Base-by-base conservation (phyloP, 2,329 filamentous ascomycete genomes). In the Fusarium anguioides region DNA sequence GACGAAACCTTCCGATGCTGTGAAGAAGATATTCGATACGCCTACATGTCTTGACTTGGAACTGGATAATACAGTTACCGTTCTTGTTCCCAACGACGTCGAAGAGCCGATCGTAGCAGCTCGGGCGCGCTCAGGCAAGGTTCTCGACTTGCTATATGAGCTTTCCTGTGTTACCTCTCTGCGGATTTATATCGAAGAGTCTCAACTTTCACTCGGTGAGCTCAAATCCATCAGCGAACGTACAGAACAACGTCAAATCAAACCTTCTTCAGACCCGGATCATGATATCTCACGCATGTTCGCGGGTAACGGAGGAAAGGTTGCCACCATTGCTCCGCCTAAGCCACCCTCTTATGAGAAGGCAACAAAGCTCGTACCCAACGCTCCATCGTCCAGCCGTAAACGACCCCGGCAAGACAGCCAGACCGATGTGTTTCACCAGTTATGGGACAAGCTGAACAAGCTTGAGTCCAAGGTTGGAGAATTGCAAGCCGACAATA, bases 381-480 rank as follows among this genome's bases (percentile, higher is more conserved):
- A n/a, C 15, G 21, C 36, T 24, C 44, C 49, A 4, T 14, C 51
- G 8, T 24, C 14, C 15, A 33, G 20, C 15, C 44, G 53, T n/a
- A 60, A 58, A 50, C 44, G 57, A 14, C 26, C 57, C 17, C 52
- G 57, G 24, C 44, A 50, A 58, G 52, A 60, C 21, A 60, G 52
- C 8, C 44, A 44, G 5, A 18, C 52, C 11, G 56, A 59, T 14
- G 21, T 31, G 14, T 36, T 58, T 12, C 36, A 8, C 4, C 53
- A 44, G 26, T 23, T 60, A n/a, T 60, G 37, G 44, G 57, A 60
- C 14, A 60, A 60, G 37, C 36, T 60, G n/a, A 42, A 37, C 15
- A 60, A 58, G 26, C 57, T 60, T 1, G 57, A 60, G 45, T 39
- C 37, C 20, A 60, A 60, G n/a, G 52, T 60, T 18, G 37, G 33